Conservation (phyloP, 2,329 filamentous ascomycete species). For the Nemania sp. region DNA sequence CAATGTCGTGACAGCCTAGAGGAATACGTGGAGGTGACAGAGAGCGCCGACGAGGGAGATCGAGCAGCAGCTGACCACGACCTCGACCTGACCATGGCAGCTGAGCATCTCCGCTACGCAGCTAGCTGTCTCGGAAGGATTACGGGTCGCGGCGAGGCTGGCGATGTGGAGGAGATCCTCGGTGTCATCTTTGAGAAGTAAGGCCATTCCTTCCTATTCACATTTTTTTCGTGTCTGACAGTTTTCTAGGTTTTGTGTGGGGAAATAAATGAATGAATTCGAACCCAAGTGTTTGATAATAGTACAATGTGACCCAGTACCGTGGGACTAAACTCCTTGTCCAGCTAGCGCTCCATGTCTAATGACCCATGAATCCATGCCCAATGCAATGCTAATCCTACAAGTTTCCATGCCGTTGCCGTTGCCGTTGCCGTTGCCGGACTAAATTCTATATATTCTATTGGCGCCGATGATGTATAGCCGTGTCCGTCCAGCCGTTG, state of each 20-base stretch:
- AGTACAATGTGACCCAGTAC: conserved; percentile 14
- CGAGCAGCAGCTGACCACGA: conserved; percentile 46
- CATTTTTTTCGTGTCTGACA: conserved; percentile 17
- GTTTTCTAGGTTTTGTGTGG: conserved; percentile 57
- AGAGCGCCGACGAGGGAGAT: conserved; percentile 28
- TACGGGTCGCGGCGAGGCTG: conserved; percentile 80
- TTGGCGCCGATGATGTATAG: conserved; percentile 28
- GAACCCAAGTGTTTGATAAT: conserved; percentile 8
- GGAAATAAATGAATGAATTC: conserved; percentile 54
- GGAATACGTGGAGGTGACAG: conserved; percentile 69
- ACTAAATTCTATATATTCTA: conserved; percentile 23
- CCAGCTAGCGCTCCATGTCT: conserved; percentile 26
- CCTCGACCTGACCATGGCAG: conserved; percentile 85
- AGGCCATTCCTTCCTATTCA: conserved; percentile 47
- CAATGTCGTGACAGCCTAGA: conserved; percentile 74
- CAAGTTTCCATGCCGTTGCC: conserved; percentile 23
- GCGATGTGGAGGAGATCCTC: conserved; percentile 93
- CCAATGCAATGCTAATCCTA: conserved; percentile 24
- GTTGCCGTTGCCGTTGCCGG: conserved; percentile 34
- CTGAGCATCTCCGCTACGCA: conserved; percentile 83
- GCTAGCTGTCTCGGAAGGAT: conserved; percentile 82
- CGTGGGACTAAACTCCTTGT: conserved; percentile 15
- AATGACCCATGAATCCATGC: too few species aligned
- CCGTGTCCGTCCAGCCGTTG: conserved; percentile 31
- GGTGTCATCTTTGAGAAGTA: conserved; percentile 98